Evolutionary conservation across 176 grass and related monocot species (phyloP), one percentile per base, ranked within the genome.

Genomic region (Ensete glaucum): DNA sequence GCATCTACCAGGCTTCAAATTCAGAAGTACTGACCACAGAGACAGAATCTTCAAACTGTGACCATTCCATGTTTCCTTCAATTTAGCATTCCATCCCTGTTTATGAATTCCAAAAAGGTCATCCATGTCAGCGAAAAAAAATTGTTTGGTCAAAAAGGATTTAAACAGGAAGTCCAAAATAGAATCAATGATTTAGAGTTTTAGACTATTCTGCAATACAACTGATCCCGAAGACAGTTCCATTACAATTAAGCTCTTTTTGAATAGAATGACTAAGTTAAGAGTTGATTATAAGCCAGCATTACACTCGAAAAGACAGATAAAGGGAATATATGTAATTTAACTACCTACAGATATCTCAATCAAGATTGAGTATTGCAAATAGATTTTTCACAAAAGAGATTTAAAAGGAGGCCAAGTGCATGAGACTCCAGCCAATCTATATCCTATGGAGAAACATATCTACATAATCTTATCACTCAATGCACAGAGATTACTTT

Each of bases 21-120:
- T 60, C 11, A 13, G 23, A 20, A 70, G 15, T 17, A 75, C 73
- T 75, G 59, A 75, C 73, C 73, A 75, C 54, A 27, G 4, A 75
- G 73, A 75, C 16, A 75, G 16, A 60, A 75, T 75, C 73, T 75
- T 56, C 59, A 75, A 59, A 59, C 73, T 60, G 16, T 11, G 25
- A 75, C 73, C 54, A 48, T 53, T 15, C 73, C 73, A 75, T 34
- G 73, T 75, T 75, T 75, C 73, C 54, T 75, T 59, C 73, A 75
- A 48, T 20, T 29, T 11, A 20, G 73, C 29, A 48, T 15, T 49
- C 73, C 73, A 75, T 75, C 73, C 73, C 73, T 75, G 16, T 43
- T 60, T 17, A 75, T 6, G n/a, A 75, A n/a, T 75, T 48, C 9
- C n/a, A 49, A 43, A 29, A 9, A 49, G 12, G 19, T 59, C 53